phyloP scores from a whole-genome alignment of 2,329 filamentous ascomycete species.

The Arthroderma sp. region DNA sequence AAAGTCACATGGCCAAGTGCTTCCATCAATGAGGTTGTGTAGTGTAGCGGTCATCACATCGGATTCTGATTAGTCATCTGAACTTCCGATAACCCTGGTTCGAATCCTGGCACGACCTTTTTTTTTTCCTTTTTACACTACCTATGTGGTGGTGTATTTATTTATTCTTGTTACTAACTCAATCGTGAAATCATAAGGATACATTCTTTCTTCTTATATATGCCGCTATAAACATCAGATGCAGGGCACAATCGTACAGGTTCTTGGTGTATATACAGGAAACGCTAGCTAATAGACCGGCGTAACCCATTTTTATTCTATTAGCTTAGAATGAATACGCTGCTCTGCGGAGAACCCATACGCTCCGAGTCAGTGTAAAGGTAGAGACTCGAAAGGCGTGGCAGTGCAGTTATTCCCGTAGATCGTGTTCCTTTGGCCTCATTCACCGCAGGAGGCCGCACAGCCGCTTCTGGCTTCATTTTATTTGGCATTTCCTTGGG shows the following conservation, averaged over 20 bases:
- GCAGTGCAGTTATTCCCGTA: not conserved
- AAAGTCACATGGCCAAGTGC: not conserved
- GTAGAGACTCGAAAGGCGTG: not conserved
- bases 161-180: not conserved
- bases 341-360: not conserved
- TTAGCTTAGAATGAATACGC: not conserved
- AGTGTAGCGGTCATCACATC: conserved; percentile 5
- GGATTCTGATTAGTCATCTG: conserved; percentile 3
- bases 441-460: not conserved
- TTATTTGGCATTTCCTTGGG: not conserved
- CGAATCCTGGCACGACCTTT: conserved; percentile 3
- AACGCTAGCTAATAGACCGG: too few species aligned
- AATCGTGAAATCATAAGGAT: too few species aligned
- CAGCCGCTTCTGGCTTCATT: not conserved
- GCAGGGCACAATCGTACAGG: too few species aligned
- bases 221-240: not conserved
- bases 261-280: too few species aligned
- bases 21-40: not conserved
- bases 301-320: too few species aligned
- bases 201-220: not conserved
- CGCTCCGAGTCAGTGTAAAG: not conserved
- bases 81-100: conserved; percentile 6
- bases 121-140: not conserved
- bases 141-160: too few species aligned
- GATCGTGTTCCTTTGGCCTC: not conserved